Conservation (phyloP, 2,329 filamentous ascomycete genomes). For the Chrysosporium queenslandicum region DNA sequence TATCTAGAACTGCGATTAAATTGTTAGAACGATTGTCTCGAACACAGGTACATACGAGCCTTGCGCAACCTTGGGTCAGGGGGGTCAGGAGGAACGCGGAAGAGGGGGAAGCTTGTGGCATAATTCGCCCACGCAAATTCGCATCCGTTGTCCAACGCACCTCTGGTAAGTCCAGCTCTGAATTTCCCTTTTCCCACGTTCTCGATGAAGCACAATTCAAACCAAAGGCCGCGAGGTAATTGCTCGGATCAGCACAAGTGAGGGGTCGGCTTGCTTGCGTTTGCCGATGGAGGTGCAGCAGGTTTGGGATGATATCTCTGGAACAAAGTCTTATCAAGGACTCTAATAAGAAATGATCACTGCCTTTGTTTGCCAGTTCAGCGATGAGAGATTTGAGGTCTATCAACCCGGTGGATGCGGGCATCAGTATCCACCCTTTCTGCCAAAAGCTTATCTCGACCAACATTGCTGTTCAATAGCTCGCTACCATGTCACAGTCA, state of each 20-base stretch:
- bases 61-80: conserved; percentile 3
- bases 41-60: conserved; percentile 1
- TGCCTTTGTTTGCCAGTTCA: background rate
- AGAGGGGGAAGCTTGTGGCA: background rate
- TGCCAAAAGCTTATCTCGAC: conserved; percentile 1
- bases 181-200: background rate
- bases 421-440: background rate
- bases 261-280: background rate
- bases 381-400: conserved; percentile 1
- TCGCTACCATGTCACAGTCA: background rate
- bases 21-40: conserved; percentile 1
- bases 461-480: background rate
- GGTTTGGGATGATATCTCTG: background rate
- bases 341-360: background rate
- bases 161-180: background rate
- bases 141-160: background rate
- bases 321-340: background rate
- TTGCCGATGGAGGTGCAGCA: background rate
- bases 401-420: background rate
- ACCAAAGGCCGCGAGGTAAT: background rate
- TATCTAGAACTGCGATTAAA: conserved; percentile 1
- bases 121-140: background rate
- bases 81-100: background rate
- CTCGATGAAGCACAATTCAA: background rate
- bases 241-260: background rate